Conservation (phyloP, 768 basidiomycete genomes). For the Phallus indusiatus region DNA sequence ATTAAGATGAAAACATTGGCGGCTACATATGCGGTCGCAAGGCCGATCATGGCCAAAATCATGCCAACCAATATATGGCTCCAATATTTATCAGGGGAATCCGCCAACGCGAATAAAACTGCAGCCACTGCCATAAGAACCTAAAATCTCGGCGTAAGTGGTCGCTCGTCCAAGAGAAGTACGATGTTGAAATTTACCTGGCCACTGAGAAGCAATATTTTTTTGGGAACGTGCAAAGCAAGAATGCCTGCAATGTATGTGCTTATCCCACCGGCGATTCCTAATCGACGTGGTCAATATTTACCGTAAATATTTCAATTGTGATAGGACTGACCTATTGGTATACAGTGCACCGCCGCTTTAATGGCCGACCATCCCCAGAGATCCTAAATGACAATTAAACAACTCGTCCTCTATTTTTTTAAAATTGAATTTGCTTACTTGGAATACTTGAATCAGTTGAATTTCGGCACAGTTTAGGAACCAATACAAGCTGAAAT, state of each 20-base stretch:
- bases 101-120: conserved; percentile 32
- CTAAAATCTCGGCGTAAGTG: conserved; percentile 16
- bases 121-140: conserved; percentile 29
- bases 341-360: conserved; percentile 5
- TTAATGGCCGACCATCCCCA: conserved; percentile 6
- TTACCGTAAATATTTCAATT: background rate
- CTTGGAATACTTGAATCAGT: conserved; percentile 8
- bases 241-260: background rate
- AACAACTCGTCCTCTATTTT: background rate
- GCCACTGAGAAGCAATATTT: background rate
- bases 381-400: background rate
- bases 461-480: background rate
- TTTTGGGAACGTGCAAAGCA: background rate
- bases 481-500: conserved; percentile 4
- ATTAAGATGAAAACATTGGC: conserved; percentile 1
- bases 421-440: background rate
- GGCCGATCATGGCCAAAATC: conserved; percentile 36
- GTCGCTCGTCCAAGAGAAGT: background rate
- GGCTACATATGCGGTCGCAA: conserved; percentile 30
- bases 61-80: conserved; percentile 40
- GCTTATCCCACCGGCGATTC: background rate
- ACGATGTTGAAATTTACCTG: background rate
- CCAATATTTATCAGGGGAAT: conserved; percentile 37
- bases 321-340: background rate
- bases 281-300: background rate